Percentiles rank a stretch among this genome's conserved stretches.
These are phyloP conservation scores for Xylariaceae sp. DNA, from an alignment of 2,329 filamentous ascomycete genomes.

Conservation along the genomic window DNA sequence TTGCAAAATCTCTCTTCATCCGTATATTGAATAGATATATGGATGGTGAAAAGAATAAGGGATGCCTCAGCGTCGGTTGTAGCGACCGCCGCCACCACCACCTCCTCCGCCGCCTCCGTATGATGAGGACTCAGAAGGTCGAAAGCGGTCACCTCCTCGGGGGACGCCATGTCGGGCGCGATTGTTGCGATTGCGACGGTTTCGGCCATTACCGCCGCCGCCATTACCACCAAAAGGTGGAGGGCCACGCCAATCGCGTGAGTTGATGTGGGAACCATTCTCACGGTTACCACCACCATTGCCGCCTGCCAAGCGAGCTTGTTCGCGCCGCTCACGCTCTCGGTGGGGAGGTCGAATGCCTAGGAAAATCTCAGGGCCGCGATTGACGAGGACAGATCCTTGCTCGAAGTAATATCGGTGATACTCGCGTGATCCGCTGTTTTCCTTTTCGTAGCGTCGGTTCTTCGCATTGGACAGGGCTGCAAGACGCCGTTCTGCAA, in stretches of 20 bases:
- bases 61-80: no score
- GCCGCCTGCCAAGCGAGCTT: constrained; percentile 31
- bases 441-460: constrained; percentile 34
- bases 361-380: constrained; percentile 66
- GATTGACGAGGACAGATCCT: constrained; percentile 62
- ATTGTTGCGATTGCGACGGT: constrained; percentile 28
- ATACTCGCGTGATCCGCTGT: constrained; percentile 48
- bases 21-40: no score
- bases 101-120: constrained; percentile 18
- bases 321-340: constrained; percentile 40
- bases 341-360: constrained; percentile 59
- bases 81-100: constrained; percentile 5
- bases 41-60: no score
- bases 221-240: constrained; percentile 14
- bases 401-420: constrained; percentile 73
- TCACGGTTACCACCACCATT: constrained; percentile 6
- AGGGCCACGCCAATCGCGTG: no score
- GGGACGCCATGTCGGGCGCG: constrained; percentile 31
- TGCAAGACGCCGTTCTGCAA: constrained; percentile 63
- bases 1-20: no score
- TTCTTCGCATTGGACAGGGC: constrained; percentile 48
- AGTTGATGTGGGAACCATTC: no score
- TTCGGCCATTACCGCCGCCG: constrained; percentile 19
- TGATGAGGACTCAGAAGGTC: constrained; percentile 22
- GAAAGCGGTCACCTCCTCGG: constrained; percentile 32